Conservation (phyloP, 2,329 filamentous ascomycete species). For the Bipolaris bicolor region DNA sequence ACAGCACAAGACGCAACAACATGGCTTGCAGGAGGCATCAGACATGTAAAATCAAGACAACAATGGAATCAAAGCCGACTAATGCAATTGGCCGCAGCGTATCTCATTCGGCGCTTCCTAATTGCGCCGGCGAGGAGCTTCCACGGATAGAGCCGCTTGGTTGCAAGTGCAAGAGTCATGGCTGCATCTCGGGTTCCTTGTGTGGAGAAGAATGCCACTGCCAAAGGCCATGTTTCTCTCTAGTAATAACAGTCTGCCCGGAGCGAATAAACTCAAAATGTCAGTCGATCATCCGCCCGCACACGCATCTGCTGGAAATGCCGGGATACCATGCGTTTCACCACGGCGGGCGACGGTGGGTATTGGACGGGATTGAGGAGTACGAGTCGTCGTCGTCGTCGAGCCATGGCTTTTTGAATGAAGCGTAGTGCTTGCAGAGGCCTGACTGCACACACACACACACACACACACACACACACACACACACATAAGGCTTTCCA, state of each 20-base stretch:
- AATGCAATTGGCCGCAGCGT: not conserved
- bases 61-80: not conserved
- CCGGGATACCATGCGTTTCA: not conserved
- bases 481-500: not conserved
- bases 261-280: not conserved
- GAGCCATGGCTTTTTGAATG: conserved; percentile 1
- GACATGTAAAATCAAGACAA: not conserved
- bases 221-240: too few species aligned
- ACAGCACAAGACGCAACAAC: not conserved
- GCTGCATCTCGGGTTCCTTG: not conserved
- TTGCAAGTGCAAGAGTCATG: not conserved
- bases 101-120: not conserved
- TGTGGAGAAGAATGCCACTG: not conserved
- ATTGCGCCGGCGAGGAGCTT: not conserved
- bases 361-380: not conserved
- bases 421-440: not conserved
- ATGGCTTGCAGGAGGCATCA: not conserved
- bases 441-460: not conserved
- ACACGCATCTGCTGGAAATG: conserved; percentile 7
- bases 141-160: not conserved
- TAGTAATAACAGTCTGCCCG: not conserved
- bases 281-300: conserved; percentile 16
- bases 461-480: too few species aligned
- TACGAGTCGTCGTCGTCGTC: not conserved
- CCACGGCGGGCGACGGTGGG: not conserved